phyloP scores from a whole-genome alignment of 2,329 filamentous ascomycete genomes.

The Fusarium cyanostomum region DNA sequence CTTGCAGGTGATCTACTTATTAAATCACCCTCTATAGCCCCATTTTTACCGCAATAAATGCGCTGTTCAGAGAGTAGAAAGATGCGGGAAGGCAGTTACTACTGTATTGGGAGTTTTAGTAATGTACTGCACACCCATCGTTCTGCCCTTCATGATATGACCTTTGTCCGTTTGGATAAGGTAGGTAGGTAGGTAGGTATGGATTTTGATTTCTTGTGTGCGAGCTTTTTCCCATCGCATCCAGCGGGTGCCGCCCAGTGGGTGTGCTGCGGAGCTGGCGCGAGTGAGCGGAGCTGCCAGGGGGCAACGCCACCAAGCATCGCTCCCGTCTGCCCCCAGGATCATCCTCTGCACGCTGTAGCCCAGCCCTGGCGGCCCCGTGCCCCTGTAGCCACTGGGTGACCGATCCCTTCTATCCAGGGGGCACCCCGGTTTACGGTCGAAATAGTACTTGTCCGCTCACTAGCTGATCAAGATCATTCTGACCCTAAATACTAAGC shows the following conservation, averaged over 20 bases:
- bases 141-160: constrained; percentile 7
- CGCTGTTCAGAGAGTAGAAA: not conserved
- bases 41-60: not conserved
- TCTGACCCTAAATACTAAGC: too few species aligned
- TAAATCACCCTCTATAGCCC: constrained; percentile 6
- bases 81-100: not conserved
- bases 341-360: constrained; percentile 32
- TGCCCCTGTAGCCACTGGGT: constrained; percentile 31
- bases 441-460: too few species aligned
- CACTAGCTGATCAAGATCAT: too few species aligned
- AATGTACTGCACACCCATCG: not conserved
- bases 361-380: constrained; percentile 33
- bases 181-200: too few species aligned
- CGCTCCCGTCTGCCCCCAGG: constrained; percentile 37
- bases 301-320: constrained; percentile 39
- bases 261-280: constrained; percentile 38
- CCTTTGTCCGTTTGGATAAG: constrained; percentile 11
- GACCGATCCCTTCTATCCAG: constrained; percentile 32
- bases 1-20: constrained; percentile 29
- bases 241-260: constrained; percentile 27
- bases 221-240: constrained; percentile 31
- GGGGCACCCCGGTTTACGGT: constrained; percentile 19
- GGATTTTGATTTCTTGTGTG: constrained; percentile 28
- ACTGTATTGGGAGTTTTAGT: not conserved
- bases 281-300: constrained; percentile 39